Percentiles rank a stretch among this genome's conserved stretches.
These are phyloP conservation scores for Plenodomus biglobosus DNA, from an alignment of 2,329 filamentous ascomycete species.

Conservation along the genomic window DNA sequence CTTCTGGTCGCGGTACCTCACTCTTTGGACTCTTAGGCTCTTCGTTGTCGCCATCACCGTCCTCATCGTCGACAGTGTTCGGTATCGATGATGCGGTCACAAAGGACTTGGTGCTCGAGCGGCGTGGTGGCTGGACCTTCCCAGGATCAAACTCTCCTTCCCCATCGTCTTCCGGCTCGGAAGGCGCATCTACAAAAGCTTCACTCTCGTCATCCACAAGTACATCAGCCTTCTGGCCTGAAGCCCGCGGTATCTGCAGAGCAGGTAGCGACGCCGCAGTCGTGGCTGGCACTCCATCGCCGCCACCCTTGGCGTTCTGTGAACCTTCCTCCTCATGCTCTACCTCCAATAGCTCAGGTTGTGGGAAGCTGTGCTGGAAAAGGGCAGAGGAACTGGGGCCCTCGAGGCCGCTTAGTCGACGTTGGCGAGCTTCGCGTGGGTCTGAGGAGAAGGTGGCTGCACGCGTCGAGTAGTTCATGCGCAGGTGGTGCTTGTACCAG, in stretches of 20 bases:
- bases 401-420: conserved; percentile 47
- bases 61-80: conserved; percentile 7
- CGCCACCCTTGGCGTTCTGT: conserved; percentile 8
- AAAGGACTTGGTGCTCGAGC: conserved; percentile 37
- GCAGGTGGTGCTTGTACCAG: conserved; percentile 60
- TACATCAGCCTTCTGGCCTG: conserved; percentile 26
- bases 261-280: conserved; percentile 30
- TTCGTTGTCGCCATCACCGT: neutral
- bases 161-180: conserved; percentile 34
- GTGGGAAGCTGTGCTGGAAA: conserved; percentile 47
- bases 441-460: conserved; percentile 56
- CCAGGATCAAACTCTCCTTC: conserved; percentile 15
- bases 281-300: conserved; percentile 18
- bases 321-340: conserved; percentile 31
- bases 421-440: conserved; percentile 47
- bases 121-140: conserved; percentile 14
- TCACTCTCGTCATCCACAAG: conserved; percentile 20
- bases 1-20: conserved; percentile 12
- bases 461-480: conserved; percentile 48
- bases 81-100: conserved; percentile 35
- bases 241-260: conserved; percentile 33
- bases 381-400: conserved; percentile 44
- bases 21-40: neutral
- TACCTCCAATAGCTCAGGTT: conserved; percentile 42
- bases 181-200: conserved; percentile 34